Evolutionary conservation across 2,329 filamentous ascomycete species (phyloP).

Genomic region (Pseudogymnoascus sp.): DNA sequence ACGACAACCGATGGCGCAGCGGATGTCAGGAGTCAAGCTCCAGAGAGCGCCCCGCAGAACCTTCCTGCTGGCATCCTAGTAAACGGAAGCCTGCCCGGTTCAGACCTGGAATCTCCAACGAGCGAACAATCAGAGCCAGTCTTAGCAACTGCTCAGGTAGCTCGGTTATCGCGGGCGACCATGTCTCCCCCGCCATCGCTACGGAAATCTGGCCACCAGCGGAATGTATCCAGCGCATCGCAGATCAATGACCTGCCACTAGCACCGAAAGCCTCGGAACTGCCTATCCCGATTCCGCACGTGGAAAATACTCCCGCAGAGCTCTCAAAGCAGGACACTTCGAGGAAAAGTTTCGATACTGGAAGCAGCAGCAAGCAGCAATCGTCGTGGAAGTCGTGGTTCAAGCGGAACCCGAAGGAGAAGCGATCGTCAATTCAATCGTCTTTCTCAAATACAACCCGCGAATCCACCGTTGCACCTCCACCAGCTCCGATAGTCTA

Average conservation of each 20-base stretch:
- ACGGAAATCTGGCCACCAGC: slow-evolving; percentile 31
- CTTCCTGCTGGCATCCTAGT: slow-evolving; percentile 14
- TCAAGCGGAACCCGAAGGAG: slow-evolving; percentile 50
- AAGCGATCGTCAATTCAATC: slow-evolving; percentile 53
- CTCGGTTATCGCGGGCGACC: slow-evolving; percentile 41
- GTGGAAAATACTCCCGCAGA: slow-evolving; percentile 26
- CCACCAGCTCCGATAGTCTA: not conserved
- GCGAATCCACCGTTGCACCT: slow-evolving; percentile 63
- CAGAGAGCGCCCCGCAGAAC: slow-evolving; percentile 13
- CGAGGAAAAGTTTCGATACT: slow-evolving; percentile 49
- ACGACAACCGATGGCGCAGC: slow-evolving; percentile 14
- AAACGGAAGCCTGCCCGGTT: slow-evolving; percentile 19
- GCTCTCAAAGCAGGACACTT: slow-evolving; percentile 42
- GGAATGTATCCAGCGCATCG: slow-evolving; percentile 45
- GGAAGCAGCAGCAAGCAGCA: slow-evolving; percentile 35
- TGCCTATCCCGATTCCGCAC: not conserved
- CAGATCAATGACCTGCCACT: slow-evolving; percentile 40
- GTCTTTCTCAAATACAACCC: slow-evolving; percentile 87
- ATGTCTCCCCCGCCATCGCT: slow-evolving; percentile 41
- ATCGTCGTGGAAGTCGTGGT: slow-evolving; percentile 63
- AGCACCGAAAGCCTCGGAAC: slow-evolving; percentile 9
- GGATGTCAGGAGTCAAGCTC: slow-evolving; percentile 20
- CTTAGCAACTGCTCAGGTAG: slow-evolving; percentile 40
- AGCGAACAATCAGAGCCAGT: slow-evolving; percentile 30
- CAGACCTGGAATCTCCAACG: slow-evolving; percentile 25